phyloP scores from a whole-genome alignment of 1,284 basidiomycete genomes.

The Hypsizygus ulmarius region DNA sequence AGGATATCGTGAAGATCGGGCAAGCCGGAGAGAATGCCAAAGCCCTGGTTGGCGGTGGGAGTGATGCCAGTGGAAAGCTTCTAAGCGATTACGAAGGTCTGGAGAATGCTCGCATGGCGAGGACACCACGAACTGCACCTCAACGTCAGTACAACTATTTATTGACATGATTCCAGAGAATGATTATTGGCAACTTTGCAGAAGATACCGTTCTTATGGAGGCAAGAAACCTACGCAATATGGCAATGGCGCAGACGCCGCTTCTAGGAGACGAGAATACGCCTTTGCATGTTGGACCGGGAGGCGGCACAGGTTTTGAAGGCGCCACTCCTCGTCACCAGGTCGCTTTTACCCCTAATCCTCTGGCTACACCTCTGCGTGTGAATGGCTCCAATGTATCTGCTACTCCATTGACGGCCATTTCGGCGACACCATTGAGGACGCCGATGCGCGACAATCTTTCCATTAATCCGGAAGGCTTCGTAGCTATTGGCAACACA shows the following conservation, averaged over 20 bases:
- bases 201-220: slow-evolving; percentile 94
- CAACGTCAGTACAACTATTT: slow-evolving; percentile 63
- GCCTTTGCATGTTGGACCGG: slow-evolving; percentile 72
- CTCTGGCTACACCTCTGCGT: slow-evolving; percentile 81
- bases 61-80: slow-evolving; percentile 82
- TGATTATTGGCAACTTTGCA: slow-evolving; percentile 28
- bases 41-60: slow-evolving; percentile 77
- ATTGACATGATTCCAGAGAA: slow-evolving; percentile 3
- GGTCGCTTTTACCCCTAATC: slow-evolving; percentile 92
- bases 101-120: slow-evolving; percentile 83
- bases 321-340: slow-evolving; percentile 88
- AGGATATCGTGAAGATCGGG: slow-evolving; percentile 99
- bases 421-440: slow-evolving; percentile 75
- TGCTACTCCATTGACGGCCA: slow-evolving; percentile 60
- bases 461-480: slow-evolving; percentile 79
- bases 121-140: slow-evolving; percentile 90
- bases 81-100: slow-evolving; percentile 92
- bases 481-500: slow-evolving; percentile 57
- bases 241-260: slow-evolving; percentile 91
- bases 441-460: slow-evolving; percentile 92
- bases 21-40: slow-evolving; percentile 88
- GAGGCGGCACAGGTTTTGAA: slow-evolving; percentile 85
- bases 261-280: slow-evolving; percentile 97
- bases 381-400: slow-evolving; percentile 47
- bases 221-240: slow-evolving; percentile 91